Base-by-base conservation (phyloP, 2,329 filamentous ascomycete species). In the Penicillium olsonii region DNA sequence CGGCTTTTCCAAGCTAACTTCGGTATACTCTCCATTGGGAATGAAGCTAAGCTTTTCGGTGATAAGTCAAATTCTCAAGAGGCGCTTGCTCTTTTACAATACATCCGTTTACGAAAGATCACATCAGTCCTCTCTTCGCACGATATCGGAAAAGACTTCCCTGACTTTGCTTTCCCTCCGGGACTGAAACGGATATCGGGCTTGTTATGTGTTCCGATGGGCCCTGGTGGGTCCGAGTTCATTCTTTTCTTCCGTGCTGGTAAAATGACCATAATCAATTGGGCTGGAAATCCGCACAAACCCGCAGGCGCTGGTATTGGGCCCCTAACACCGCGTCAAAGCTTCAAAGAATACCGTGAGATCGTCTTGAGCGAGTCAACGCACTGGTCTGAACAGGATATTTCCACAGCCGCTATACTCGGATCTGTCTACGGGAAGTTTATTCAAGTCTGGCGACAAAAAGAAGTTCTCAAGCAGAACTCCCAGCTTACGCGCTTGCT, bases 401-500 rank as follows among this genome's bases (percentile, higher is more conserved):
- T 95, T 2, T 91, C 96, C 69, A 95, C 90, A 0, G 90, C 91
- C 0, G 89, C 90, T 0, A 88, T 95, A 0, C 76, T 96, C 2
- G 95, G 90, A 63, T 74, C 95, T 7, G 89, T 96, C 1, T 96
- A 96, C 54, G 89, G 88, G 65, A 87, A 83, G 67, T 96, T 96
- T 66, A 95, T 95, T 59, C 88, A 95, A 63, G 90, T 95, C 1
- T 95, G 91, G 91, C 80, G 89, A 48, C 89, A 95, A 65, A 95
- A 95, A 58, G 91, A 96, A 67, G 87, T 85, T 2, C 88, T 88
- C 0, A 66, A 95, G 51, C 87, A 95, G 60, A 92, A 78, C 64
- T 95, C 87, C 58, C 87, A 91, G 52, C 76, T 96, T 2, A 95
- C 89, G 0, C 79, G 83, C 40, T 71, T 96, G 4, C 72, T 96